A percentile compares a stretch with the other conserved stretches of the same genome.
These are phyloP conservation scores for Syncephalis plumigaleata DNA, from an alignment of 371 early-diverging fungal genomes.

Conservation along the genomic window DNA sequence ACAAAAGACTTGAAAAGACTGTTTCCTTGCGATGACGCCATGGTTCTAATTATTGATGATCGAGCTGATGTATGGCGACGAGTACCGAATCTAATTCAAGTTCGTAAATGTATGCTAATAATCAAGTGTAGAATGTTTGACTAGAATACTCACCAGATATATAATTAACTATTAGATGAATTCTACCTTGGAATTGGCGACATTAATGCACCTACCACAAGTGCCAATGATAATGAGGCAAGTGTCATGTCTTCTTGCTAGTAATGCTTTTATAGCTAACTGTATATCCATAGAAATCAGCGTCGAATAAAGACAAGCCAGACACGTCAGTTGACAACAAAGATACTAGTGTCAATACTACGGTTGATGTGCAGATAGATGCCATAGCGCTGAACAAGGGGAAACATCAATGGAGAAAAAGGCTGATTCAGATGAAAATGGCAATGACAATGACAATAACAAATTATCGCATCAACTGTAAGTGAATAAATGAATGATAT, in stretches of 20 bases:
- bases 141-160: not conserved
- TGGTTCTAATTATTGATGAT: conserved; percentile 98
- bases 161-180: conserved; percentile 30
- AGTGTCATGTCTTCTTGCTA: conserved; percentile 3
- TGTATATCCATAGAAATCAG: not conserved
- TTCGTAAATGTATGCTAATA: conserved; percentile 61
- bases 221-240: conserved; percentile 31
- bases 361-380: conserved; percentile 11
- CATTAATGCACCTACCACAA: conserved; percentile 36
- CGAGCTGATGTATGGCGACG: conserved; percentile 95
- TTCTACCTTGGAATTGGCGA: conserved; percentile 92
- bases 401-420: too few species aligned
- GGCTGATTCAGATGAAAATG: too few species aligned
- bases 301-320: not conserved
- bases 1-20: conserved; percentile 79
- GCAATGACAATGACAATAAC: too few species aligned
- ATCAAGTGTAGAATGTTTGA: not conserved
- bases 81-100: conserved; percentile 76
- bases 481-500: too few species aligned
- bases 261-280: not conserved
- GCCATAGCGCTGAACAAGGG: conserved; percentile 5
- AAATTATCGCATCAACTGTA: too few species aligned
- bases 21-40: conserved; percentile 90
- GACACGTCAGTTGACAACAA: conserved; percentile 8
- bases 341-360: conserved; percentile 9